Evolutionary conservation across 2,329 filamentous ascomycete genomes (phyloP).

Genomic region (Xylaria polymorpha): DNA sequence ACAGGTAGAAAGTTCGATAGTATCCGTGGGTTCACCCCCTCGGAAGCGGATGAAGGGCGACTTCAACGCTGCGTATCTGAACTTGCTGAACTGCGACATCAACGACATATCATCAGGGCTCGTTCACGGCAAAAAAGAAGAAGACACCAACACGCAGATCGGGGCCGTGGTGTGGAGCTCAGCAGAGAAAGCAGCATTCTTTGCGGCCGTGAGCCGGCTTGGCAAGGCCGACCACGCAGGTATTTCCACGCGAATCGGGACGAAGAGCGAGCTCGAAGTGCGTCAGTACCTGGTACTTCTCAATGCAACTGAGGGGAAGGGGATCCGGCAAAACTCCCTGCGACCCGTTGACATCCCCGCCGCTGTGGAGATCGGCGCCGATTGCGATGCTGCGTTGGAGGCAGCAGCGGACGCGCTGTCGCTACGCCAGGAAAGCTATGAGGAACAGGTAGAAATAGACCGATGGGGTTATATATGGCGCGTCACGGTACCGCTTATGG

Average conservation of each 20-base stretch:
- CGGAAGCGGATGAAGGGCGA: slow-evolving; percentile 60
- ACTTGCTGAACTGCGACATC: slow-evolving; percentile 68
- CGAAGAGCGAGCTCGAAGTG: slow-evolving; percentile 81
- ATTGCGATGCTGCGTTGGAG: slow-evolving; percentile 75
- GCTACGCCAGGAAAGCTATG: slow-evolving; percentile 70
- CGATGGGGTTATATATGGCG: slow-evolving; percentile 76
- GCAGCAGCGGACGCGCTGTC: slow-evolving; percentile 74
- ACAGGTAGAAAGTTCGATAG: slow-evolving; percentile 40
- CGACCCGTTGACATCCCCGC: slow-evolving; percentile 71
- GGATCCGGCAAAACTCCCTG: slow-evolving; percentile 50
- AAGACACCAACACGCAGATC: slow-evolving; percentile 63
- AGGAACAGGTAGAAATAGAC: slow-evolving; percentile 68
- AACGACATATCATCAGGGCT: slow-evolving; percentile 60
- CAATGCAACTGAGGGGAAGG: slow-evolving; percentile 53
- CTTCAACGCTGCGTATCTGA: slow-evolving; percentile 61
- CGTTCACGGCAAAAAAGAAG: slow-evolving; percentile 46
- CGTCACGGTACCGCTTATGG: slow-evolving; percentile 60
- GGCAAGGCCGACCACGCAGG: slow-evolving; percentile 71
- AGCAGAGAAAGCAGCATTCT: slow-evolving; percentile 77
- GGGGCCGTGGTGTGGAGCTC: slow-evolving; percentile 77
- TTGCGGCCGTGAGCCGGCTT: slow-evolving; percentile 70
- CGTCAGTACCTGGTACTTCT: slow-evolving; percentile 75
- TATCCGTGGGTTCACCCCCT: slow-evolving; percentile 47
- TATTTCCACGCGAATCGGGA: slow-evolving; percentile 71
- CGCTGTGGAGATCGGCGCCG: slow-evolving; percentile 75